Base-by-base conservation (phyloP, 73 alveolate genomes). In the Blepharisma stoltei region DNA sequence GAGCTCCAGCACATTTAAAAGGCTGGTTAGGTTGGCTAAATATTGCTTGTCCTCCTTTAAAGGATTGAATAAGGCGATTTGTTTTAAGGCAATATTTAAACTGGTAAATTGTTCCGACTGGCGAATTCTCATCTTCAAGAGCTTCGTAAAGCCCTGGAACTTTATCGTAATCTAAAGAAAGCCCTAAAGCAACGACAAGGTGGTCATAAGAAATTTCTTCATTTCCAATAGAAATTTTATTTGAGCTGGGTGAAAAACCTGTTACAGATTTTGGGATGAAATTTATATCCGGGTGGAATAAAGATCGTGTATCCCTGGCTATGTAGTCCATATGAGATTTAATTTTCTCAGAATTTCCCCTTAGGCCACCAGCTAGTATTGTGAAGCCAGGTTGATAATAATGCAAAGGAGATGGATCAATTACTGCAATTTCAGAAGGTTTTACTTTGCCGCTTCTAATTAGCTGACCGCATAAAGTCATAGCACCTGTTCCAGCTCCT, bases 1-100 rank as follows among this genome's bases (percentile, higher is more conserved):
- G 98, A 54, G 95, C 98, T 7, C 98, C 98, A 18, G 96, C 96
- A 76, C 97, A 92, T 79, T 92, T 92, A 53, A 92, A 83, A 18
- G 98, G 98, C 89, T 73, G 79, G 46, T 78, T 75, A 7, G 98
- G 96, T 21, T 81, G 85, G 20, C 86, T 53, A 81, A 92, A 92
- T 53, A 89, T 77, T 6, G 93, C 93, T 55, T 75, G 86, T 0
- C 98, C 98, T 23, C 94, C 98, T 46, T 78, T 81, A 78, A 89
- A 89, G 21, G 50, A 55, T 54, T 81, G 81, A 25, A 90, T 84
- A 50, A 89, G 65, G 1, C 67, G 20, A 49, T 78, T 78, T 69
- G 82, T 82, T 80, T 92, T 92, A 54, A 77, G 25, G 55, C 95
- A 93, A 79, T 86, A 92, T 21, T 86, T 80, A 25, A 23, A 70